These are phyloP conservation scores for Phytophthora sp. DNA, from an alignment of 352 stramenopile genomes.

Conservation along the genomic window DNA sequence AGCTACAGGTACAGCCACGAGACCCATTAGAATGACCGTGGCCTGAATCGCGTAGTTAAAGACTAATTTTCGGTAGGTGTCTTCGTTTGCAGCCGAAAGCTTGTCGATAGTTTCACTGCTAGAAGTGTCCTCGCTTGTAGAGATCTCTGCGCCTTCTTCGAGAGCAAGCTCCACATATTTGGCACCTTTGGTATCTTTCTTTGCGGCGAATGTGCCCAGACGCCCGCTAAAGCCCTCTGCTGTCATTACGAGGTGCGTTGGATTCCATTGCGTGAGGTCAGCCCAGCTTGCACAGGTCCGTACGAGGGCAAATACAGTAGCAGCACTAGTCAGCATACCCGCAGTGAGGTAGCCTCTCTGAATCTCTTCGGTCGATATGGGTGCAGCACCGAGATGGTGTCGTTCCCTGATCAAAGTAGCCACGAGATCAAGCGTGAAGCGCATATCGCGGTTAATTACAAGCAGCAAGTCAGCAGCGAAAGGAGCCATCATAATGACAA, in stretches of 20 bases:
- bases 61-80: background rate
- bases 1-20: background rate
- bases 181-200: no score
- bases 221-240: no score
- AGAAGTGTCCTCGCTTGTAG: background rate
- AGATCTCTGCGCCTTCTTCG: background rate
- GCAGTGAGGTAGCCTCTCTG: slow-evolving; percentile 25
- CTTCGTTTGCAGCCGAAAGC: background rate
- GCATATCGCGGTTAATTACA: slow-evolving; percentile 31
- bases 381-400: slow-evolving; percentile 31
- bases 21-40: background rate
- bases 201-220: no score
- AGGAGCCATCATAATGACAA: slow-evolving; percentile 13
- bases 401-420: slow-evolving; percentile 17
- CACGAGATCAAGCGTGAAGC: slow-evolving; percentile 40
- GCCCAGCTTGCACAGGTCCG: background rate
- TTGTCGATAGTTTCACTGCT: background rate
- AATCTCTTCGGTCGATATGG: slow-evolving; percentile 26
- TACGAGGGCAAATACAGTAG: slow-evolving; percentile 1
- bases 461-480: slow-evolving; percentile 38
- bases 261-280: background rate
- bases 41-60: background rate
- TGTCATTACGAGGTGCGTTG: background rate
- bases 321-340: slow-evolving; percentile 4
- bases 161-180: background rate